Percentiles rank a stretch among this genome's conserved stretches.
Evolutionary conservation across 805 yeast genomes (phyloP).

Genomic region (Zygotorulaspora chibaensis): DNA sequence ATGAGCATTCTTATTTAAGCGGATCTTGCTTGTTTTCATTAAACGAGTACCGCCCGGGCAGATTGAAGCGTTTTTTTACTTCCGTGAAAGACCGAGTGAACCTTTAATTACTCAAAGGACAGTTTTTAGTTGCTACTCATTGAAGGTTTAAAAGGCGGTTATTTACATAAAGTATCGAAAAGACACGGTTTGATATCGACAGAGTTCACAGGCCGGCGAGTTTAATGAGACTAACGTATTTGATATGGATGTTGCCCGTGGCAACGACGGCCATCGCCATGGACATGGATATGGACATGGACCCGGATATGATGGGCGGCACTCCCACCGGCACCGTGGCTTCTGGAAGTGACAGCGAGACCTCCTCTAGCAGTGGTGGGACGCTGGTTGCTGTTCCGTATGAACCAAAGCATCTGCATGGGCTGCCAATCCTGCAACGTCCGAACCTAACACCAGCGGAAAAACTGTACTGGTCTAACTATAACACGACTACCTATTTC

Average conservation of each 20-base stretch:
- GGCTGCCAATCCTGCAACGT: conserved; percentile 60
- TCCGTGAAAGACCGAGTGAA: not conserved
- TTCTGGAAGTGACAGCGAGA: not conserved
- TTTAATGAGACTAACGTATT: not conserved
- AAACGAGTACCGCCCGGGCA: not conserved
- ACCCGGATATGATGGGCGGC: not conserved
- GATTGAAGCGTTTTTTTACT: not conserved
- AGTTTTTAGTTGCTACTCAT: not conserved
- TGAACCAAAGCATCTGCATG: conserved; percentile 52
- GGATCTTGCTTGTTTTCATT: not conserved
- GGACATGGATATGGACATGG: conserved; percentile 40
- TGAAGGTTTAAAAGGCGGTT: not conserved
- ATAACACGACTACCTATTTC: conserved; percentile 74
- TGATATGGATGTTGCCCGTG: not conserved
- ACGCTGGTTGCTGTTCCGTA: conserved; percentile 43
- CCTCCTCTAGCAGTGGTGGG: not conserved
- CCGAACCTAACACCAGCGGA: conserved; percentile 69
- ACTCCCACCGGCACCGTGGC: not conserved
- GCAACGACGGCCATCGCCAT: conserved; percentile 41
- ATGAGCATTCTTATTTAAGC: not conserved
- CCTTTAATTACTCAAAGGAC: not conserved
- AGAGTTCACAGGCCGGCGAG: not conserved
- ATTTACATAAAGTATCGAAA: not conserved
- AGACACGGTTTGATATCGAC: not conserved
- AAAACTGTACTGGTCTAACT: conserved; percentile 68